Base-by-base conservation (phyloP, 1,139 yeast genomes). In the Suhomyces choctaworum region DNA sequence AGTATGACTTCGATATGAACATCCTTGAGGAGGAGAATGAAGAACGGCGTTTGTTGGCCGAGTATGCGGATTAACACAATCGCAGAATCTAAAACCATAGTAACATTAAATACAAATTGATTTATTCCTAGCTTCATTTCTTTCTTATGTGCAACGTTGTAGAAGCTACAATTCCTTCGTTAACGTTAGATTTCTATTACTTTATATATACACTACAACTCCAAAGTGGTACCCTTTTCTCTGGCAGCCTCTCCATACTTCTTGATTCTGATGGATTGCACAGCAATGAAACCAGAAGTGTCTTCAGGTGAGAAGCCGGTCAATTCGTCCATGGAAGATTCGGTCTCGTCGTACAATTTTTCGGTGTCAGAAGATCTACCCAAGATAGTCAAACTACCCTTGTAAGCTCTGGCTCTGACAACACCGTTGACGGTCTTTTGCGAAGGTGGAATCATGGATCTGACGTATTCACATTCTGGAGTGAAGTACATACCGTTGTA, bases 401-500 rank as follows among this genome's bases (percentile, higher is more conserved):
- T 92, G 82, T 92, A 92, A 49, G 86, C 82, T 62, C 90, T 77
- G 46, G 90, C 83, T 74, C 97, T 85, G 52, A 92, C 98, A 51
- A 82, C 84, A 70, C 98, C 98, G 61, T 92, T 92, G 54, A 92
- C 97, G 37, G 95, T 84, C 53, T 73, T 79, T 72, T 92, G 98
- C 33, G 98, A 90, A 42, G 97, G 96, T 44, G 77, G 79, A 54
- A 92, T 92, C 89, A 89, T 85, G 17, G 92, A 67, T 72, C 97
- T 84, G 58, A 88, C 83, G 63, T 83, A 92, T 68, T 92, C 97
- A 67, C 97, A 88, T 75, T 92, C 97, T 59, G 98, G 98, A 34
- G 96, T 82, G 75, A 88, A 92, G 76, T 90, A 92, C 77, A 90
- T 81, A 67, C 98, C 98, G 64, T 92, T 92, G 80, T 92, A 92